A percentile compares a stretch with the other conserved stretches of the same genome.
phyloP scores from a whole-genome alignment of 108 stramenopile genomes.

The Chaetoceros muelleri region DNA sequence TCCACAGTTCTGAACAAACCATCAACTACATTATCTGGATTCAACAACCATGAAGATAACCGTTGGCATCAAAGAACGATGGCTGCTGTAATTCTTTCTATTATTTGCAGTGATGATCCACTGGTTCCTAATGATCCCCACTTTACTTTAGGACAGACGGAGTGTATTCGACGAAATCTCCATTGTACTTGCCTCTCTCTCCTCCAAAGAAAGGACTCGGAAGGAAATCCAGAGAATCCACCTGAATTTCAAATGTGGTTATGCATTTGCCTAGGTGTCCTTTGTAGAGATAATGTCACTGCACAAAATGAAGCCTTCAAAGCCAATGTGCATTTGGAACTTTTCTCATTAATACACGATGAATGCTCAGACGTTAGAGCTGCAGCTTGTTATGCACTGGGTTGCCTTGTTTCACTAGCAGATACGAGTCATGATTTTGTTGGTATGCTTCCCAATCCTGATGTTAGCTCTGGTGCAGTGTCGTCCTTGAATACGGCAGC shows the following conservation, averaged over 20 bases:
- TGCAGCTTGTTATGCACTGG: constrained; percentile 80
- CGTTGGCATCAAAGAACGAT: constrained; percentile 58
- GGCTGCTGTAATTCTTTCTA: constrained; percentile 84
- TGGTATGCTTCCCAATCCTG: not conserved
- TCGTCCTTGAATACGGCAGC: not conserved
- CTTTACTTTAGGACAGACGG: constrained; percentile 50
- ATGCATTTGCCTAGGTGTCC: constrained; percentile 72
- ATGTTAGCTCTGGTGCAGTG: not conserved
- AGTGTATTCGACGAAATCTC: constrained; percentile 71
- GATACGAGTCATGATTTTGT: too few species aligned
- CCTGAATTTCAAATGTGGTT: constrained; percentile 72
- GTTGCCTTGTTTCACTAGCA: constrained; percentile 32
- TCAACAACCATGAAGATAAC: constrained; percentile 18
- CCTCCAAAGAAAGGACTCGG: constrained; percentile 35
- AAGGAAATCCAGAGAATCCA: constrained; percentile 15
- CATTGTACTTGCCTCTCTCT: constrained; percentile 53
- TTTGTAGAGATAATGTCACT: constrained; percentile 45
- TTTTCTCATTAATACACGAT: constrained; percentile 51
- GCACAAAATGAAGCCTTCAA: constrained; percentile 53
- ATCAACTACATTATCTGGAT: constrained; percentile 15
- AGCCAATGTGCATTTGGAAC: constrained; percentile 47
- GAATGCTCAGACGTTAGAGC: constrained; percentile 62
- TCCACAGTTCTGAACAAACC: constrained; percentile 7
- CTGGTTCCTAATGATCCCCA: not conserved
- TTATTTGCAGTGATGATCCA: constrained; percentile 62